Evolutionary conservation across 768 basidiomycete genomes (phyloP), one percentile per base, ranked within the genome.

Genomic region (Russula vinacea): DNA sequence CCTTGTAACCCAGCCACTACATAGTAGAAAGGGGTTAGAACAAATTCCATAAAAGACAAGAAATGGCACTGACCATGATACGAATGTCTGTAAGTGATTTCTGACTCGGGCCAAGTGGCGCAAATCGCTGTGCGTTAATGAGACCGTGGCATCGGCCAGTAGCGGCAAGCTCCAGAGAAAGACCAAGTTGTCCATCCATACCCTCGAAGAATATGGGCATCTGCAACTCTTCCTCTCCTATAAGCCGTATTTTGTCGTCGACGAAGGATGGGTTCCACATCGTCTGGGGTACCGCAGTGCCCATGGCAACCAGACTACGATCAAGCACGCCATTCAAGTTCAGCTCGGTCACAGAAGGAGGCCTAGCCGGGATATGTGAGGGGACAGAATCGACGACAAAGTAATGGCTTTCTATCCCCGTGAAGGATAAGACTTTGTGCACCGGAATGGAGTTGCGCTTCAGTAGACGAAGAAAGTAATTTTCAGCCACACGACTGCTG

Each of bases 141-240:
- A 66, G 64, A 24, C 29, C 19, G 6, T 45, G 9, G 16, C 60
- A 66, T 9, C 37, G 53, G 3, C 64, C 64, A 6, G 50, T 4
- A 9, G 54, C 64, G 16, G 47, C 5, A 22, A 13, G 40, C 22
- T 62, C 61, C 1, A 66, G 55, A 5, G 61, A 33, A 22, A 66
- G 26, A 8, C 64, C 64, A 0, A 66, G 47, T 29, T 11, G 32
- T 29, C 64, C 64, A 13, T 66, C 61, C 13, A 35, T 2, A 11
- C 40, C 32, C 24, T 63, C 42, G 33, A 66, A 66, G 17, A 66
- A 63, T 49, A 66, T 53, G 50, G 64, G 64, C 50, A 64, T 51
- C 42, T 66, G 64, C 26, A 66, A 13, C 19, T 45, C 61, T 11
- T 47, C 63, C 33, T 55, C 63, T 39, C 35, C 44, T 9, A 52